phyloP scores from a whole-genome alignment of 2,329 filamentous ascomycete species.

The Claviceps africana region DNA sequence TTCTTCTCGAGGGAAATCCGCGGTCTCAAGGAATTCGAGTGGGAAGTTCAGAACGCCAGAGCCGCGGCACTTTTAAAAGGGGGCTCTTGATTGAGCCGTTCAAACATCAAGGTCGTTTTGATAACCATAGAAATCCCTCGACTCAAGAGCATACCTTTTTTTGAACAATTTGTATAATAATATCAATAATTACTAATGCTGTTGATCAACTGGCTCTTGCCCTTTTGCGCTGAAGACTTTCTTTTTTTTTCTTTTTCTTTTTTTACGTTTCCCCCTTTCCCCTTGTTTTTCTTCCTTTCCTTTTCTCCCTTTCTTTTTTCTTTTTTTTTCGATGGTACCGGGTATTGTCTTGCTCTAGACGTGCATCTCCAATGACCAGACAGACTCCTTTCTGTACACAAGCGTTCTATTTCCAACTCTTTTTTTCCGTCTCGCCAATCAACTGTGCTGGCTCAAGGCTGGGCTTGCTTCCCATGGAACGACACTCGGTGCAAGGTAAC shows the following conservation, averaged over 20 bases:
- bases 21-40: constrained; percentile 79
- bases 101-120: too few relatives aligned
- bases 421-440: not conserved
- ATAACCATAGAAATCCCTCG: not conserved
- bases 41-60: constrained; percentile 68
- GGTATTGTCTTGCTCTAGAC: too few relatives aligned
- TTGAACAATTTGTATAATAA: not conserved
- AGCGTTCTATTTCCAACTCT: not conserved
- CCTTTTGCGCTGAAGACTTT: not conserved
- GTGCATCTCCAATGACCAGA: not conserved
- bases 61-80: constrained; percentile 18
- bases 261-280: too few relatives aligned
- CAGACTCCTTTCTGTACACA: not conserved
- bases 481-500: constrained; percentile 13
- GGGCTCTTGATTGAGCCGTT: not conserved
- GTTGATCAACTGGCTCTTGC: not conserved
- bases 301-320: not conserved
- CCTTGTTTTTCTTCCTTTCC: not conserved
- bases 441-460: not conserved
- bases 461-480: not conserved
- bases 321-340: not conserved
- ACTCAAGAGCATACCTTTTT: not conserved
- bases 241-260: not conserved
- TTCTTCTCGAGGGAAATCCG: constrained; percentile 79
- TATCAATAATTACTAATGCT: constrained; percentile 2